Evolutionary conservation across 139 green algal genomes (phyloP), one percentile per base, ranked within the genome.

Genomic region (Microglena sp.): DNA sequence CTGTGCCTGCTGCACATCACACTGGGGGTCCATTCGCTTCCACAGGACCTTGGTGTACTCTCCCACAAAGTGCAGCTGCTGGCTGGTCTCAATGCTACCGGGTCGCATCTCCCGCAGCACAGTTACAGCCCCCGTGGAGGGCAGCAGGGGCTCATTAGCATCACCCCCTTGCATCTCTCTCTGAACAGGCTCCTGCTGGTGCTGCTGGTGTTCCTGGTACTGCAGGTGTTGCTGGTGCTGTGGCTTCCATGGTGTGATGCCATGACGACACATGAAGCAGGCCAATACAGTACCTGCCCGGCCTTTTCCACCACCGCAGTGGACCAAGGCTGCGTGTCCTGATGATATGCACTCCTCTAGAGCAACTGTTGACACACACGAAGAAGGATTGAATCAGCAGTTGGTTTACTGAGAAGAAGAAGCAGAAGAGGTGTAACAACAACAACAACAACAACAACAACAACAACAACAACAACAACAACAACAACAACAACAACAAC

Each of bases 231-330:
- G n/a, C n/a, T n/a, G n/a, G n/a, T n/a, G n/a, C n/a, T n/a, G n/a
- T n/a, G n/a, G n/a, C n/a, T n/a, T n/a, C n/a, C n/a, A n/a, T n/a
- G n/a, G n/a, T n/a, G n/a, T n/a, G n/a, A 59, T 18, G 5, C 72
- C 72, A 31, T 72, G 57, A 26, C 69, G 64, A 21, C 45, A 68
- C 33, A 79, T 62, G 62, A 63, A 72, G 67, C 72, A 79, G 1
- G 72, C 72, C 2, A 75, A 46, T 24, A 57, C 72, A 6, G 72
- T 79, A 5, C 72, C 72, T 7, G 72, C 72, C 2, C 72, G 45
- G 2, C 72, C 72, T 62, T 79, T 79, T 45, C 72, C 72, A 21
- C 72, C 72, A 1, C 72, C 72, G 31, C 72, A 79, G 33, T 79
- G 72, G 32, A 79, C 67, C 28, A 79, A 62, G 29, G 64, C 72